These are phyloP conservation scores for Kuraishia borneana DNA, from an alignment of 805 yeast genomes.

Conservation along the genomic window DNA sequence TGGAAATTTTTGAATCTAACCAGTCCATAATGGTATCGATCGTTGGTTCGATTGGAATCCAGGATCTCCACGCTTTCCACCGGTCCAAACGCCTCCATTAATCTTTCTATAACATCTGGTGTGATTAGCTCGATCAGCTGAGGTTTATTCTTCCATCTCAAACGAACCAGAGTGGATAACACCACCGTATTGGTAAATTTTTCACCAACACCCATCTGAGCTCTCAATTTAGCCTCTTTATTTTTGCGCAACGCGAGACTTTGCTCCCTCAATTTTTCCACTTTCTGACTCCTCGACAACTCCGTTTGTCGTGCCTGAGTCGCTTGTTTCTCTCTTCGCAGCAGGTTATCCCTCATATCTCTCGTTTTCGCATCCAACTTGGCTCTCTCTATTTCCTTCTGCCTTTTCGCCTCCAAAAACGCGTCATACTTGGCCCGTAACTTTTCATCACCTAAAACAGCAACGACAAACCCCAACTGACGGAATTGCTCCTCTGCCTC, in stretches of 20 bases:
- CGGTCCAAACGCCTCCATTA: slow-evolving; percentile 37
- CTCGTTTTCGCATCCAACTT: slow-evolving; percentile 6
- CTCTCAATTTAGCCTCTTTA: slow-evolving; percentile 5
- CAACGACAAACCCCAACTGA: slow-evolving; percentile 16
- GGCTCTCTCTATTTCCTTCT: slow-evolving; percentile 2
- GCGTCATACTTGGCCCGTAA: slow-evolving; percentile 12
- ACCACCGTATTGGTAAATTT: neutral
- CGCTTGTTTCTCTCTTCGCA: slow-evolving; percentile 17
- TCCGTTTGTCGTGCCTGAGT: slow-evolving; percentile 6
- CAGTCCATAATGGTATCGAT: slow-evolving; percentile 25
- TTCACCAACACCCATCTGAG: neutral
- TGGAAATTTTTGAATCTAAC: slow-evolving; percentile 19
- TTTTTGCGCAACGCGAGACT: slow-evolving; percentile 7
- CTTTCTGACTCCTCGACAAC: slow-evolving; percentile 6
- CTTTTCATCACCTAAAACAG: slow-evolving; percentile 9
- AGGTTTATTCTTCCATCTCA: slow-evolving; percentile 35
- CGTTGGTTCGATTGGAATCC: slow-evolving; percentile 4
- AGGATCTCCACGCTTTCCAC: slow-evolving; percentile 10
- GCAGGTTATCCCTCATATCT: slow-evolving; percentile 16
- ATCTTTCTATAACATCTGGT: slow-evolving; percentile 19
- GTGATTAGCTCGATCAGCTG: slow-evolving; percentile 21
- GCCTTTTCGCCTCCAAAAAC: slow-evolving; percentile 4
- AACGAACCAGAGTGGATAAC: slow-evolving; percentile 12
- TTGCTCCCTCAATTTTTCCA: slow-evolving; percentile 9
- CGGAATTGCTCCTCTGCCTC: slow-evolving; percentile 17